Percentiles rank a stretch among this genome's conserved stretches.
Conservation (phyloP, 305 asterid genomes). For the Solanum hybrid region DNA sequence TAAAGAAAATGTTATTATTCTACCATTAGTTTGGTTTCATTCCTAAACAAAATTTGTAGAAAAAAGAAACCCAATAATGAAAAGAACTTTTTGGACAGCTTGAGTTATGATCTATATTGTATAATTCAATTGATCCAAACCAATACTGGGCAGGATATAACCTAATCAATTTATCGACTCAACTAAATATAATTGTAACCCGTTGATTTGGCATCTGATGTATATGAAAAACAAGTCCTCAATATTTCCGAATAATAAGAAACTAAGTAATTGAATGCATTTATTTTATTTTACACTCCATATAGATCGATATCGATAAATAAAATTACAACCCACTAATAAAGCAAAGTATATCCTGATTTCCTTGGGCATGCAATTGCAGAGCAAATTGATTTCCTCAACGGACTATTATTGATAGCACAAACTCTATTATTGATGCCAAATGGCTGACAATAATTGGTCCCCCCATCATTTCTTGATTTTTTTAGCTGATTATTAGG, state of each 20-base stretch:
- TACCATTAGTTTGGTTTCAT: not conserved
- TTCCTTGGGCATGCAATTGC: not conserved
- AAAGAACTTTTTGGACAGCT: not conserved
- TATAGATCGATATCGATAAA: not conserved
- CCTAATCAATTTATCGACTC: not conserved
- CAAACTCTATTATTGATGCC: not conserved
- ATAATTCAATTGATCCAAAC: not conserved
- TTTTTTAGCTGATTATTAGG: not conserved
- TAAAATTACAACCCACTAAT: not conserved
- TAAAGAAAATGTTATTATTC: not conserved
- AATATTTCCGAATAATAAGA: not conserved
- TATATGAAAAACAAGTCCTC: not conserved
- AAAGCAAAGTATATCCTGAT: not conserved
- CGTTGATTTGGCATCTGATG: fast-evolving
- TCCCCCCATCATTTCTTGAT: not conserved
- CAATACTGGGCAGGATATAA: not conserved
- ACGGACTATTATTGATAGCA: not conserved
- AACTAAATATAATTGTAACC: fast-evolving
- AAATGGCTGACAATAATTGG: not conserved
- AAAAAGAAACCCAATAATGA: not conserved
- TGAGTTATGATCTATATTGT: not conserved
- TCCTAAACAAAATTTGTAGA: not conserved
- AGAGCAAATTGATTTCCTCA: not conserved
- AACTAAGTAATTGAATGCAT: not conserved
- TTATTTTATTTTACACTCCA: not conserved